Conservation (phyloP, 2,329 filamentous ascomycete species). For the Ceratocystis huliohia region DNA sequence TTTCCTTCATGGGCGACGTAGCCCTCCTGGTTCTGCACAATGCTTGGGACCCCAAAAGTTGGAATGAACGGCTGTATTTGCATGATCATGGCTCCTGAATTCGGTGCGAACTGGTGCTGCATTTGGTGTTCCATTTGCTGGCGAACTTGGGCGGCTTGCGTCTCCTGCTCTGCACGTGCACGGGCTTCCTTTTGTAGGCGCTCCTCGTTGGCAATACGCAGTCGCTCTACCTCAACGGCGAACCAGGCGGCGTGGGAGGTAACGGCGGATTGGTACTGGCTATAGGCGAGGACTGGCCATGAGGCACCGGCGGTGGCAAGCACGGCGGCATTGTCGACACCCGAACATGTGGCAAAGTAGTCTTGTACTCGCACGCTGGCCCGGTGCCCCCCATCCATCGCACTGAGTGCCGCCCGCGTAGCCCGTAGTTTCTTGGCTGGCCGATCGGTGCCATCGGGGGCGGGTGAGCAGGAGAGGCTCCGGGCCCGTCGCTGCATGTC, state of each 20-base stretch:
- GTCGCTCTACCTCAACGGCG: not conserved
- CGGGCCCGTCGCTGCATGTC: constrained; percentile 57
- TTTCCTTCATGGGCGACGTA: not conserved
- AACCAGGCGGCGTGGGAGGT: not conserved
- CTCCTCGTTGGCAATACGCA: not conserved
- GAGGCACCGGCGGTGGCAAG: constrained; percentile 3
- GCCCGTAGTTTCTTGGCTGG: constrained; percentile 45
- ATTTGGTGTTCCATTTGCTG: not conserved
- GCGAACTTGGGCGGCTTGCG: not conserved
- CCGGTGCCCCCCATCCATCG: constrained; percentile 53
- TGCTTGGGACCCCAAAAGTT: not conserved
- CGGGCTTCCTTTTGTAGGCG: not conserved
- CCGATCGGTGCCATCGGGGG: constrained; percentile 37
- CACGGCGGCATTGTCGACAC: not conserved
- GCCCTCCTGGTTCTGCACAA: not conserved
- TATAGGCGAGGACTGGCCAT: not conserved
- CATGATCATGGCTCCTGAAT: not conserved
- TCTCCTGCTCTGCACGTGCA: not conserved
- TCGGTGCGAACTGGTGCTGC: constrained; percentile 2
- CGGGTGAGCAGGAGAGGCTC: constrained; percentile 46
- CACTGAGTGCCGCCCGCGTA: constrained; percentile 62
- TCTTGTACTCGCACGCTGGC: constrained; percentile 1
- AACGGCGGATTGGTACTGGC: not conserved
- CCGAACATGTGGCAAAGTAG: constrained; percentile 9
- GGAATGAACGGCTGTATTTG: constrained; percentile 7